phyloP scores from a whole-genome alignment of 495 filamentous ascomycete genomes.

The Trichoderma asperelloides region DNA sequence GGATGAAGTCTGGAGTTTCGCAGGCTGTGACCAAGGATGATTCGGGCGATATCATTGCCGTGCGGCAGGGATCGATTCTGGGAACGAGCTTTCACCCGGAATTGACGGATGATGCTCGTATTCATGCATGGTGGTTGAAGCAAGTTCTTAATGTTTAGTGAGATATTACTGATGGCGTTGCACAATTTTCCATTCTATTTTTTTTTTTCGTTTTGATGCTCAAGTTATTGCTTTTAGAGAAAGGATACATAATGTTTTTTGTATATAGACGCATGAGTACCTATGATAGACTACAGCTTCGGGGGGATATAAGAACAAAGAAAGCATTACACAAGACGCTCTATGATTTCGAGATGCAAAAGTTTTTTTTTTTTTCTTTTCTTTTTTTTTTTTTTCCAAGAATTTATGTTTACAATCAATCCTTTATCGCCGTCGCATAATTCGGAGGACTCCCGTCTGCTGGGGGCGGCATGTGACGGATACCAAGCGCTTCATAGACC shows the following conservation, averaged over 20 bases:
- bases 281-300: too few species aligned
- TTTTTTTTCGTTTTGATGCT: background rate
- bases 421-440: background rate
- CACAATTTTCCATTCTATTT: background rate
- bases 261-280: too few species aligned
- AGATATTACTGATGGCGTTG: background rate
- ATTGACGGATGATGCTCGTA: conserved; percentile 77
- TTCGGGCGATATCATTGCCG: conserved; percentile 79
- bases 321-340: too few species aligned
- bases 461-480: background rate
- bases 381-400: background rate
- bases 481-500: conserved; percentile 6
- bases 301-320: too few species aligned
- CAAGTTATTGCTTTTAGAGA: background rate
- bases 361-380: background rate
- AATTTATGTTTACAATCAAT: background rate
- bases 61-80: conserved; percentile 88
- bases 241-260: too few species aligned
- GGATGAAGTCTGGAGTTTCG: conserved; percentile 15
- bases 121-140: conserved; percentile 89
- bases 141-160: conserved; percentile 45
- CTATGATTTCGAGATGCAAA: too few species aligned
- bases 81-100: conserved; percentile 97
- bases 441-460: background rate
- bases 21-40: conserved; percentile 25